Percentiles rank a stretch among this genome's conserved stretches.
These are phyloP conservation scores for Cladosporium sp. DNA, from an alignment of 2,329 filamentous ascomycete species.

Conservation along the genomic window DNA sequence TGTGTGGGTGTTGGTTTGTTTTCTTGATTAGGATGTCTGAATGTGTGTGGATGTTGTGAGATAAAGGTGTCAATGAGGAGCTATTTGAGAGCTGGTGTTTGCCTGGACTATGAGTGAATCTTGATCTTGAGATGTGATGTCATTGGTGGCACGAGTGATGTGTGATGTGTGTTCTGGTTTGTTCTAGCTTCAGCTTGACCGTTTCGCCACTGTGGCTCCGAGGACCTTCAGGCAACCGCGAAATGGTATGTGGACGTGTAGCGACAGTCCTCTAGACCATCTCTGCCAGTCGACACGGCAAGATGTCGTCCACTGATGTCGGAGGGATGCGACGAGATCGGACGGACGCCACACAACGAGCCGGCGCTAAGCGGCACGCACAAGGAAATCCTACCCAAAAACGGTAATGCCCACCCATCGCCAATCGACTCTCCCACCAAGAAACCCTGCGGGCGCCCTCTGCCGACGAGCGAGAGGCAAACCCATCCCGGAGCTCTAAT, in stretches of 20 bases:
- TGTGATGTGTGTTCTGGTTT: too few relatives aligned
- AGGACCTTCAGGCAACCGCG: too few relatives aligned
- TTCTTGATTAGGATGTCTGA: background rate
- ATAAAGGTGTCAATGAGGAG: background rate
- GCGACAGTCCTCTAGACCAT: too few relatives aligned
- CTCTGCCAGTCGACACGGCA: too few relatives aligned
- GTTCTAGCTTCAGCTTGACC: too few relatives aligned
- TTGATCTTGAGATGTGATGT: background rate
- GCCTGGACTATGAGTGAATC: too few relatives aligned
- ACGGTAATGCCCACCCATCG: constrained; percentile 1
- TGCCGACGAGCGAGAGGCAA: constrained; percentile 3
- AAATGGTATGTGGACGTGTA: too few relatives aligned
- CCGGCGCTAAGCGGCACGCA: constrained; percentile 5
- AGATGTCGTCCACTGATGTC: background rate
- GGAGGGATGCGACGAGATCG: background rate
- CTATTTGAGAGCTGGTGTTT: too few relatives aligned
- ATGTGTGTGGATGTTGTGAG: background rate
- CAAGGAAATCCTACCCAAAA: constrained; percentile 1
- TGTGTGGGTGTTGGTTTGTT: background rate
- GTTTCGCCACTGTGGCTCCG: too few relatives aligned
- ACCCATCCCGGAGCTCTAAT: background rate
- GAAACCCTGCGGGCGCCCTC: background rate
- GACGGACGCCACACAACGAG: background rate
- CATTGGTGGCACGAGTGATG: background rate
- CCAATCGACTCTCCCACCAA: background rate